Conservation (phyloP, 805 yeast genomes). For the Candida easanensis region DNA sequence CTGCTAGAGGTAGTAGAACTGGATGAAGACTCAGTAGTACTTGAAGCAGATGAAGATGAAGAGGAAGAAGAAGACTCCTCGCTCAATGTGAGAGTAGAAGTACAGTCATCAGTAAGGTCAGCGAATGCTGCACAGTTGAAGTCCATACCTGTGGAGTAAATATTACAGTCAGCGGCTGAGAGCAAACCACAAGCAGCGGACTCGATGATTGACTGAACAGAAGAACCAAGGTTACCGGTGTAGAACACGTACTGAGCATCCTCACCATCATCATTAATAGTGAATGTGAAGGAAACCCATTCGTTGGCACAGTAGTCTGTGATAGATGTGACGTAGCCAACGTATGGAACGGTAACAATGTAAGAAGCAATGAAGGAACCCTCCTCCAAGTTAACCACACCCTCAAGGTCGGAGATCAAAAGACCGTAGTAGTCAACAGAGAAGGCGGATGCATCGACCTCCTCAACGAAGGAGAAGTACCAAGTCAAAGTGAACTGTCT, state of each 20-base stretch:
- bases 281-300: constrained; percentile 13
- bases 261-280: constrained; percentile 1
- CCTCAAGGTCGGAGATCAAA: constrained; percentile 3
- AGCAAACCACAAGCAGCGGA: constrained; percentile 6
- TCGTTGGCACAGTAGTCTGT: constrained; percentile 11
- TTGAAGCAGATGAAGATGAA: constrained; percentile 2
- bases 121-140: constrained; percentile 9
- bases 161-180: constrained; percentile 7
- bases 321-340: constrained; percentile 4
- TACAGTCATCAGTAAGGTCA: not conserved
- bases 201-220: not conserved
- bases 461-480: constrained; percentile 14
- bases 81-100: not conserved
- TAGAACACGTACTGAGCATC: constrained; percentile 10
- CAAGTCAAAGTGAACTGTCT: constrained; percentile 17
- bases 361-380: constrained; percentile 15
- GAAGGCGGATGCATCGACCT: constrained; percentile 14
- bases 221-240: constrained; percentile 15
- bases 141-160: constrained; percentile 5
- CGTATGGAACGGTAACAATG: constrained; percentile 4
- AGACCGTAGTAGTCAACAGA: constrained; percentile 8
- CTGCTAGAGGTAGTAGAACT: not conserved
- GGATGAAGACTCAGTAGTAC: not conserved
- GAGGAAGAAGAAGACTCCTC: constrained; percentile 1
- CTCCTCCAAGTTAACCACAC: constrained; percentile 18